Evolutionary conservation across 306 rosid species (phyloP), one percentile per base, ranked within the genome.

Genomic region (Dalbergia cochinchinensis): DNA sequence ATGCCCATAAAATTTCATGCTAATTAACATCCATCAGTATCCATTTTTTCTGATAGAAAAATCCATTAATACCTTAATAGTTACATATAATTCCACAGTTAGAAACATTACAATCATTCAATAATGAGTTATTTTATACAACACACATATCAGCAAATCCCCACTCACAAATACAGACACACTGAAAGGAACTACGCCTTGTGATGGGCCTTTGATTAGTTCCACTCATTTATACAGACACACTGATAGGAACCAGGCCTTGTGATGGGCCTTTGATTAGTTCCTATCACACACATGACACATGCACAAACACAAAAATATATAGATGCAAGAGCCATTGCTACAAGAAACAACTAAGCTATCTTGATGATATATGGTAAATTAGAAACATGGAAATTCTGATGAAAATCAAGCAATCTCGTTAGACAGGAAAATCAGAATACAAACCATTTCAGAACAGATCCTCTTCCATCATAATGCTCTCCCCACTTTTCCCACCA

Each of bases 401-500:
- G 16, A 57, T 35, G 42, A 57, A 69, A 60, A 7, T 50, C 41
- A 68, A 64, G 64, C 55, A 69, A 84, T 68, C 35, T 14, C 47
- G 19, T 41, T 9, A 35, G 68, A 76, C 65, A 62, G 75, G 51
- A 74, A 35, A 76, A 83, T 19, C 47, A 78, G 83, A 78, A 65
- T 78, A 66, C 53, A 55, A 71, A 95, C 99, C 99, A 95, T 92
- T 95, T 95, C 83, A 95, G 89, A 78, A 95, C 99, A 80, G 98
- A 95, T 74, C 98, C 99, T 76, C 94, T 87, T 88, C 98, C 99
- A 26, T 95, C 99, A 71, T 91, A 95, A 84, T 95, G 85, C 90
- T 95, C 99, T 81, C 99, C 98, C 98, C 99, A 95, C 89, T 92
- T 92, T 88, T 92, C 99, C 99, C 99, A 95, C 98, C 99, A 95